phyloP scores from a whole-genome alignment of 257 asterid species.

The Galeopsis tetrahit region DNA sequence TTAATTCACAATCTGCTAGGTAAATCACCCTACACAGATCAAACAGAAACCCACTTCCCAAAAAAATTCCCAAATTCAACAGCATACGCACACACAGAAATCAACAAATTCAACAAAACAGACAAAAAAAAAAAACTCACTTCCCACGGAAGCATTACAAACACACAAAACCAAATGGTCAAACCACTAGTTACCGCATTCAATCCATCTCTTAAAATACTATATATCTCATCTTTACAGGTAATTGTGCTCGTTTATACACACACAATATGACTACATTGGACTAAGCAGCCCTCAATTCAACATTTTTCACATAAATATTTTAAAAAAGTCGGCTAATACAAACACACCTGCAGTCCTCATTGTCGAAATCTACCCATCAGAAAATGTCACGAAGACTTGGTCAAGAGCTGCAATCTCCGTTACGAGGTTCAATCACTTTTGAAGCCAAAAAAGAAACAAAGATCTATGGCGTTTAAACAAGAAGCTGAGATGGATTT shows the following conservation, averaged over 20 bases:
- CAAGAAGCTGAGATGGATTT: slow-evolving; percentile 38
- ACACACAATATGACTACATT: slow-evolving; percentile 27
- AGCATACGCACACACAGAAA: slow-evolving; percentile 24
- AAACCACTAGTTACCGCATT: slow-evolving; percentile 28
- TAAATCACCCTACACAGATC: slow-evolving; percentile 33
- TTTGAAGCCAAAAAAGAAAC: not conserved
- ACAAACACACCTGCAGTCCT: slow-evolving; percentile 48
- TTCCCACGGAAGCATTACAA: slow-evolving; percentile 22
- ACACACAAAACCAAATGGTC: slow-evolving; percentile 34
- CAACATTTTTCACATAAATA: not conserved
- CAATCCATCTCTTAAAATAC: slow-evolving; percentile 25
- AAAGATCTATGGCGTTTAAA: slow-evolving; percentile 41
- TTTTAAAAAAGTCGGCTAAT: not conserved
- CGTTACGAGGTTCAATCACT: not conserved
- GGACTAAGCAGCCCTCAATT: slow-evolving; percentile 27
- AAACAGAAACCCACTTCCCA: slow-evolving; percentile 32
- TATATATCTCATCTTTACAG: slow-evolving; percentile 15
- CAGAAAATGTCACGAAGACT: slow-evolving; percentile 23
- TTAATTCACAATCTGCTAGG: not conserved
- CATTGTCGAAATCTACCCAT: slow-evolving; percentile 35
- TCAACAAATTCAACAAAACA: slow-evolving; percentile 31
- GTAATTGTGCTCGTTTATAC: slow-evolving; percentile 23
- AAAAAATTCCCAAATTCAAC: slow-evolving; percentile 38
- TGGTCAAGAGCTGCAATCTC: slow-evolving; percentile 31
- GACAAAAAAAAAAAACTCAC: slow-evolving; percentile 29